Conservation (phyloP, 352 stramenopile species). For the Pythium plurisporium region DNA sequence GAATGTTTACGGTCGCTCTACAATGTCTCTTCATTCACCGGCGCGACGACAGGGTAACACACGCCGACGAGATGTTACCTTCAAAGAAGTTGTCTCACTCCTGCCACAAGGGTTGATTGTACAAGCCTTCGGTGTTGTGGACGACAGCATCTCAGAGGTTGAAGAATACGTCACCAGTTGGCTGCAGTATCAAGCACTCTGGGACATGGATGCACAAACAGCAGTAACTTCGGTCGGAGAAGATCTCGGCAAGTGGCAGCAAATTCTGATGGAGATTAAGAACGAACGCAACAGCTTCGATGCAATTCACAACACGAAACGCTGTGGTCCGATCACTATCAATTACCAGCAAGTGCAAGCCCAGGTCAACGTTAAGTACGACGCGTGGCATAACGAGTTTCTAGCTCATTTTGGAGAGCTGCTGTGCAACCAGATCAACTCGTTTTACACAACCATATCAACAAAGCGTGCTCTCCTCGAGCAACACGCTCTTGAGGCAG, state of each 20-base stretch:
- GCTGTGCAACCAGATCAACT: constrained; percentile 90
- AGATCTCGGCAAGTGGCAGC: constrained; percentile 96
- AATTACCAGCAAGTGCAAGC: constrained; percentile 92
- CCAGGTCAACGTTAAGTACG: constrained; percentile 97
- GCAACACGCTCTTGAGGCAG: constrained; percentile 92
- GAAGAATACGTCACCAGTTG: constrained; percentile 94
- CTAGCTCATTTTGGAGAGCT: constrained; percentile 94
- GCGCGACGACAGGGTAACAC: constrained; percentile 44
- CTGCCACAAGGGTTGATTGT: constrained; percentile 61
- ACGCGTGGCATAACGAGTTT: constrained; percentile 99
- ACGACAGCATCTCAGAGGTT: constrained; percentile 78
- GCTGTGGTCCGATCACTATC: constrained; percentile 87
- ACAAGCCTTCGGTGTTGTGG: constrained; percentile 73
- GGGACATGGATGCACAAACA: constrained; percentile 96
- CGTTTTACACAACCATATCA: constrained; percentile 85
- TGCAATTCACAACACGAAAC: constrained; percentile 81
- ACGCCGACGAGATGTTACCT: constrained; percentile 60
- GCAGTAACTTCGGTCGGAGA: constrained; percentile 91
- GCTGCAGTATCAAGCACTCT: constrained; percentile 98
- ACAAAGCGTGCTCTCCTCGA: constrained; percentile 89
- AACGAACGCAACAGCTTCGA: constrained; percentile 95
- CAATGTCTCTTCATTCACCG: constrained; percentile 53
- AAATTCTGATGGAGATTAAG: constrained; percentile 96
- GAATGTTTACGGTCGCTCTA: constrained; percentile 78
- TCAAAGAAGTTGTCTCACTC: constrained; percentile 62